Percentiles rank a stretch among this genome's conserved stretches.
phyloP scores from a whole-genome alignment of 176 grass and related monocot genomes.

The Avena eriantha region DNA sequence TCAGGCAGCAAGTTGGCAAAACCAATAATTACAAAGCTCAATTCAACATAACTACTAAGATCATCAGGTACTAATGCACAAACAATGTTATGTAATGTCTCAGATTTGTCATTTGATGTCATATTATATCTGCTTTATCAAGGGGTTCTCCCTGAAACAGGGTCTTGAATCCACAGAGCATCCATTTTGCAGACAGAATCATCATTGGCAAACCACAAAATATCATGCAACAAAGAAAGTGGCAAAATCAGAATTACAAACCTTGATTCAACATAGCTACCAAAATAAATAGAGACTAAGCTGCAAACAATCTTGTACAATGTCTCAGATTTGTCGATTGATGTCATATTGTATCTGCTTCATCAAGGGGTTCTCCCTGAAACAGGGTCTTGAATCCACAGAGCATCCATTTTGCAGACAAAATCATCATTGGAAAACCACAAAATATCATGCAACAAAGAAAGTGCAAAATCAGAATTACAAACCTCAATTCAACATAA shows the following conservation, averaged over 20 bases:
- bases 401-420: slow-evolving; percentile 64
- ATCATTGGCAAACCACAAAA: neutral
- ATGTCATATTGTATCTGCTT: slow-evolving; percentile 50
- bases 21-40: neutral
- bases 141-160: slow-evolving; percentile 57
- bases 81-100: neutral
- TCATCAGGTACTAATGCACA: neutral
- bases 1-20: neutral
- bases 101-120: slow-evolving; percentile 41
- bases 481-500: neutral
- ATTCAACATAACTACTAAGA: neutral
- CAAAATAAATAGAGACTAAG: neutral
- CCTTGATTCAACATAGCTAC: neutral
- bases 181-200: slow-evolving; percentile 71
- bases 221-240: neutral
- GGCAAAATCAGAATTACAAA: neutral
- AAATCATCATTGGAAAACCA: slow-evolving; percentile 23
- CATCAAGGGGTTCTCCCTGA: slow-evolving; percentile 61
- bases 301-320: neutral
- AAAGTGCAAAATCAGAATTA: neutral
- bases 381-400: slow-evolving; percentile 55
- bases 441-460: neutral
- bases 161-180: slow-evolving; percentile 50
- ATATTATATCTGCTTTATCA: slow-evolving; percentile 40
- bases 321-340: slow-evolving; percentile 43